These are phyloP conservation scores for Fusarium lyarnte DNA, from an alignment of 2,329 filamentous ascomycete species.

Conservation along the genomic window DNA sequence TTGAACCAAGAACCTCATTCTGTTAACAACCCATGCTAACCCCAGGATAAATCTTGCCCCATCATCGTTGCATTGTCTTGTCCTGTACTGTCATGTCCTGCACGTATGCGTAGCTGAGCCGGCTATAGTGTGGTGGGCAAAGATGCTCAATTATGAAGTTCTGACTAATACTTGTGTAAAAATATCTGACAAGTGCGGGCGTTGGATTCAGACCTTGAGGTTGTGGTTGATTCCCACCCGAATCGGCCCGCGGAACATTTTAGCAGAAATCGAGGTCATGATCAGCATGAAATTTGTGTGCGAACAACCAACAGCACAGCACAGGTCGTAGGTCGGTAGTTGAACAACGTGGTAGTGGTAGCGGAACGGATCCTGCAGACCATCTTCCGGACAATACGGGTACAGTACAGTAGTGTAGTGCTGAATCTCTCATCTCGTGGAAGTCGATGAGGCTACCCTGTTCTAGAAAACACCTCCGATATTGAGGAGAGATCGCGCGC, in stretches of 20 bases:
- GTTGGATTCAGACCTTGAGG: not conserved
- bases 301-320: not conserved
- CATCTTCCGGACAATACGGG: conserved; percentile 13
- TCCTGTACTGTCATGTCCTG: not conserved
- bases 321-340: conserved; percentile 34
- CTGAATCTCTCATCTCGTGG: conserved; percentile 13
- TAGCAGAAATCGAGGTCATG: conserved; percentile 23
- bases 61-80: conserved; percentile 12
- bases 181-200: conserved; percentile 12
- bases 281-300: conserved; percentile 7
- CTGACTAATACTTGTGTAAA: conserved; percentile 27
- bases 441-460: conserved; percentile 31
- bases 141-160: conserved; percentile 4
- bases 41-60: conserved; percentile 29
- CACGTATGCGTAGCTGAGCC: not conserved
- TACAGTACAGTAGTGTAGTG: not conserved
- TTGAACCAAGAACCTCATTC: conserved; percentile 3
- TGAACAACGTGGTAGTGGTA: conserved; percentile 23
- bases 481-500: conserved; percentile 25
- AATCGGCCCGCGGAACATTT: conserved; percentile 40
- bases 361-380: conserved; percentile 26
- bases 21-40: conserved; percentile 12
- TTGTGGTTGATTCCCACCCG: conserved; percentile 19
- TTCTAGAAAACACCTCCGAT: conserved; percentile 42
- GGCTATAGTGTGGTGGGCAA: conserved; percentile 9